Conservation (phyloP, 1,139 yeast species). For the Suhomyces coccinellae region DNA sequence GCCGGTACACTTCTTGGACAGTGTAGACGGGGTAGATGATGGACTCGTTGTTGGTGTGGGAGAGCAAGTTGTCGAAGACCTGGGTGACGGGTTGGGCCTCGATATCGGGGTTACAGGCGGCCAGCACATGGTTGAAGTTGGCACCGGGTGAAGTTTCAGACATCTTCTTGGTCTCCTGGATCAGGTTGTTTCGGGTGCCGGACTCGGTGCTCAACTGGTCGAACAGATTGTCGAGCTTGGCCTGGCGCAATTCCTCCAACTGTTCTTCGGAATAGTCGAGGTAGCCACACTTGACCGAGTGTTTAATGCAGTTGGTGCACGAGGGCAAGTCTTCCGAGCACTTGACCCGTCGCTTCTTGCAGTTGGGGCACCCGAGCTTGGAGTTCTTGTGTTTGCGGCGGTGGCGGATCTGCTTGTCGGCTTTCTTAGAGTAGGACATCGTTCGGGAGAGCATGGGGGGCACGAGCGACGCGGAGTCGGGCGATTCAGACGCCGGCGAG, state of each 20-base stretch:
- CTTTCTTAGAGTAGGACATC: constrained; percentile 3
- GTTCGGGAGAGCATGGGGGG: constrained; percentile 1
- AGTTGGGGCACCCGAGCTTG: constrained; percentile 42
- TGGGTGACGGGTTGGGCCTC: constrained; percentile 22
- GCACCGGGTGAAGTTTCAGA: background rate
- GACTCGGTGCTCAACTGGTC: constrained; percentile 13
- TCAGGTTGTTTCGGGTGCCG: background rate
- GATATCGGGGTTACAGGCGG: background rate
- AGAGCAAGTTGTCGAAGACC: constrained; percentile 29
- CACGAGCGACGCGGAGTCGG: background rate
- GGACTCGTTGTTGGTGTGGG: constrained; percentile 21
- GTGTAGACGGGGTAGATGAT: constrained; percentile 45
- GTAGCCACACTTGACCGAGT: constrained; percentile 44
- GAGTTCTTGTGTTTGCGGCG: constrained; percentile 20
- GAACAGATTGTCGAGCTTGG: constrained; percentile 18
- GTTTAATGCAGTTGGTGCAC: constrained; percentile 44
- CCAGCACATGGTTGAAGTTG: background rate
- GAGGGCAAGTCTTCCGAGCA: constrained; percentile 46
- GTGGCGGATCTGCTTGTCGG: constrained; percentile 12
- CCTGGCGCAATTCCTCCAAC: constrained; percentile 29
- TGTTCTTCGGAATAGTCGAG: constrained; percentile 38
- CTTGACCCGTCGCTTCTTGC: constrained; percentile 46
- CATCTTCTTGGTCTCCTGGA: background rate
- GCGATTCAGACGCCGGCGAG: background rate
- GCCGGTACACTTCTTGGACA: constrained; percentile 16